Base-by-base conservation (phyloP, 768 basidiomycete species). In the Crassisporium funariophilum region DNA sequence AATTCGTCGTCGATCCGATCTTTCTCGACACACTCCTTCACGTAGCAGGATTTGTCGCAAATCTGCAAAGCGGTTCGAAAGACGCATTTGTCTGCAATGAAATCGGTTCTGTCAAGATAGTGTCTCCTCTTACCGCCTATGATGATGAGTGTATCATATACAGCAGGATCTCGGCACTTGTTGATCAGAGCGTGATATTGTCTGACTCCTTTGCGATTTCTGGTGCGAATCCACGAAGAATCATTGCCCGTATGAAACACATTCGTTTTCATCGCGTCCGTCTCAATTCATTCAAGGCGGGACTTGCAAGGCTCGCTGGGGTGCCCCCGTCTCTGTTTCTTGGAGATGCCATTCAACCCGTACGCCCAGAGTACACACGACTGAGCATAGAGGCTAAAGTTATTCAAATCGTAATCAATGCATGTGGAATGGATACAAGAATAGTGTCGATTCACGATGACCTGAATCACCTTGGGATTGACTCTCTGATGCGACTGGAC, bases 1-100 rank as follows among this genome's bases (percentile, higher is more conserved):
- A 60, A 10, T 78, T 74, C 49, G 66, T 71, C 8, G 64, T 70
- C 3, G 75, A 83, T 49, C 79, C 81, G 4, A 59, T 85, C 19
- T 86, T 88, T 63, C 67, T 78, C 47, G 87, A 89, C 52, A 79
- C 83, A 0, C 67, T 89, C 22, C 66, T 88, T 22, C 88, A 89
- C 47, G 73, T 79, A 27, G 79, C 86, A 0, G 88, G 88, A 3
- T 86, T 89, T 62, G 66, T 88, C 24, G 75, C 80, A 19, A 90
- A 89, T 60, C 59, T 81, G 56, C 75, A 72, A 31, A 78, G 75
- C 6, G 62, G 67, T 8, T 44, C 68, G 19, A 67, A 77, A 20
- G 77, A 85, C 43, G 82, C 75, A 1, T 84, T 78, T 59, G 83
- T 90, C 44, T 89, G 87, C 69, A 75, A 66, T 21, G 71, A 75